Evolutionary conservation across 2,329 filamentous ascomycete genomes (phyloP), one percentile per base, ranked within the genome.

Genomic region (Orbilia oligospora): DNA sequence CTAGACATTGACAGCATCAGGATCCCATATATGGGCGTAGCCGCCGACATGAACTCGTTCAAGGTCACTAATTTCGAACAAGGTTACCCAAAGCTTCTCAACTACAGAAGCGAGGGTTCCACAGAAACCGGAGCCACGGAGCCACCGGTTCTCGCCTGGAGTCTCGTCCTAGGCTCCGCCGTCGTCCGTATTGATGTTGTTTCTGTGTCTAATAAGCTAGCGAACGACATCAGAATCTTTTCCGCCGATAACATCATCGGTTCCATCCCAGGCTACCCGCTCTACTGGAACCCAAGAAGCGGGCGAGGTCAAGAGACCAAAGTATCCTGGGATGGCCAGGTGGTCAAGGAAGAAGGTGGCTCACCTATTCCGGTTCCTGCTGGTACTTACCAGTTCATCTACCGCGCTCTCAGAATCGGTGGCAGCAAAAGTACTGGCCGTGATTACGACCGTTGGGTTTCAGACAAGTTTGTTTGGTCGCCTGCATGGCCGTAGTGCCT

Each of bases 21-120:
- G 6, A 83, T 87, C 18, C 85, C 86, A 0, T 87, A 87, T 55
- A 76, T 70, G 64, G 71, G 71, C 64, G 41, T 76, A 38, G 71
- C 38, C 33, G 20, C 71, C 16, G 14, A 27, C 14, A 69, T 76
- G 44, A 76, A n/a, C 9, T 9, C 9, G 8, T 9, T 12, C 41
- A 46, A 9, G 14, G 41, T 46, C 16, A 46, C 41, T 14, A 46
- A 46, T 46, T 46, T n/a, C 41, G 41, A n/a, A n/a, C n/a, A n/a
- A n/a, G n/a, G n/a, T n/a, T n/a, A 46, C 41, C 41, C 41, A 12
- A 46, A 46, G 41, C 41, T 46, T 12, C 9, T 12, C 14, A 76
- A 56, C 30, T 41, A 64, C 38, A 33, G 46, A 20, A n/a, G 36
- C 56, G 65, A 70, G 36, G 48, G 48, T 55, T 58, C 72, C 27